Conservation (phyloP, 1,284 basidiomycete species). For the Somion occarium region DNA sequence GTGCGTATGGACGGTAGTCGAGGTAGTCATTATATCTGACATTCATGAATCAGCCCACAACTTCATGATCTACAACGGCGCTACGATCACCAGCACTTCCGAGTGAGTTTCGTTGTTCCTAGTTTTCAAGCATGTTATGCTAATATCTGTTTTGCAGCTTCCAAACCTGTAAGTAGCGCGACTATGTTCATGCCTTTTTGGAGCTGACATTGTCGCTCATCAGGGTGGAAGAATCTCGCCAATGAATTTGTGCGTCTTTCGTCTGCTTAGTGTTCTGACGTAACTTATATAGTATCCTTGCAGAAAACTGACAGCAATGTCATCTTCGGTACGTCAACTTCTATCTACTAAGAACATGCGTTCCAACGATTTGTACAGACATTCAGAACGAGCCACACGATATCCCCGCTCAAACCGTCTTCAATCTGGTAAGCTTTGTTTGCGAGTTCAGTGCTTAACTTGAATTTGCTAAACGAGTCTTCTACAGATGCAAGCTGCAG, state of each 20-base stretch:
- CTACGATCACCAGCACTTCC: conserved; percentile 42
- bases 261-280: too few species aligned
- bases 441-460: too few species aligned
- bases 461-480: conserved; percentile 5
- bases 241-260: conserved; percentile 41
- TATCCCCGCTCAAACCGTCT: conserved; percentile 43
- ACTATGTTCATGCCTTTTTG: background rate
- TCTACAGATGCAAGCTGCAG: conserved; percentile 51
- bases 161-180: conserved; percentile 39
- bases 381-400: conserved; percentile 61
- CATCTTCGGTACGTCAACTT: too few species aligned
- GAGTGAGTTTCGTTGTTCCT: conserved; percentile 30
- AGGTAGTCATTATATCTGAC: too few species aligned
- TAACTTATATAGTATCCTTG: background rate
- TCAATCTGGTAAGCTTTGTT: conserved; percentile 36
- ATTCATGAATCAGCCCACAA: conserved; percentile 42
- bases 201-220: background rate
- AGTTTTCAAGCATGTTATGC: background rate
- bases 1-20: conserved; percentile 29
- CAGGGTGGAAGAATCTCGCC: conserved; percentile 55
- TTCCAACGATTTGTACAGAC: too few species aligned
- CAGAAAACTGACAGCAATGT: conserved; percentile 48
- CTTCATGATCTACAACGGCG: conserved; percentile 54
- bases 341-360: too few species aligned
- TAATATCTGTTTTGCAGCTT: conserved; percentile 42